A percentile compares a stretch with the other conserved stretches of the same genome.
These are phyloP conservation scores for Evernia prunastri DNA, from an alignment of 495 filamentous ascomycete genomes.

Conservation along the genomic window DNA sequence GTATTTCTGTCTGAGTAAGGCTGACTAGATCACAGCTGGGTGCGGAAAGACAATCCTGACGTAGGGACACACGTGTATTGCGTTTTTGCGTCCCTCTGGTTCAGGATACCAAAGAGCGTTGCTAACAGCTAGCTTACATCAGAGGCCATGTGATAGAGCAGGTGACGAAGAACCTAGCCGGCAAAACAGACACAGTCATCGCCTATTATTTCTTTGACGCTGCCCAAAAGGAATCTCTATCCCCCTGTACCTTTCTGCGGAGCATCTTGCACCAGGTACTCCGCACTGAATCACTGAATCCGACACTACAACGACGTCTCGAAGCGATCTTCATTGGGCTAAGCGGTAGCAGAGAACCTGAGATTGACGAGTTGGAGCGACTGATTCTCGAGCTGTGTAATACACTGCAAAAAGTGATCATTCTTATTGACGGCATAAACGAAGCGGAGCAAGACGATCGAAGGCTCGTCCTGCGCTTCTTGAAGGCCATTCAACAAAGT, in stretches of 20 bases:
- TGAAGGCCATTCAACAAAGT: conserved; percentile 1
- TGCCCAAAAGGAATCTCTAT: conserved; percentile 5
- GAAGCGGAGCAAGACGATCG: conserved; percentile 5
- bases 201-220: conserved; percentile 11
- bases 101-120: conserved; percentile 7
- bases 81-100: conserved; percentile 8
- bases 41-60: conserved; percentile 8
- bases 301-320: conserved; percentile 10
- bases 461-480: conserved; percentile 10
- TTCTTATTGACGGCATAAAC: conserved; percentile 10
- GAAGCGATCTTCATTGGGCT: conserved; percentile 9
- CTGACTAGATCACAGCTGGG: conserved; percentile 3
- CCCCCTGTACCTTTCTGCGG: neutral
- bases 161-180: conserved; percentile 10
- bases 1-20: conserved; percentile 3
- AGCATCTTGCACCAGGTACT: conserved; percentile 7
- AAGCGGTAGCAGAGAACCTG: conserved; percentile 6
- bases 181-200: conserved; percentile 5
- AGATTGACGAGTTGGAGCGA: conserved; percentile 9
- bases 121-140: conserved; percentile 8
- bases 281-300: conserved; percentile 6
- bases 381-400: conserved; percentile 7
- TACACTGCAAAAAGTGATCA: conserved; percentile 7
- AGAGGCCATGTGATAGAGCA: conserved; percentile 5
- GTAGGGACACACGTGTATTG: conserved; percentile 11